Base-by-base conservation (phyloP, 2,329 filamentous ascomycete genomes). In the Aspergillus jensenii region DNA sequence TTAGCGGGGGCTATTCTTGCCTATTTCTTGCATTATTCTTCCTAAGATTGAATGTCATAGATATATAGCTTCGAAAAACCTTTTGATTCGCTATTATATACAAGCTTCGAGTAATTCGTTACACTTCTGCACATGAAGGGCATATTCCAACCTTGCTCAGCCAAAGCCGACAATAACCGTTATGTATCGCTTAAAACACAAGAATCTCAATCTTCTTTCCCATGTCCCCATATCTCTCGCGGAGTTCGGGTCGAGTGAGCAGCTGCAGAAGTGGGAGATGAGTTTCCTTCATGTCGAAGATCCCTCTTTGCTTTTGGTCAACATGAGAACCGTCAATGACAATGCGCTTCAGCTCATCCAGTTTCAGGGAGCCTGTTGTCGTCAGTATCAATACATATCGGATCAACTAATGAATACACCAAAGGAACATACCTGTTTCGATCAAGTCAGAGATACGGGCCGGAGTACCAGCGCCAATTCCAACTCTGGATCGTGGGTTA, bases 211-310 rank as follows among this genome's bases (percentile, higher is more conserved):
- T 71, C 66, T 80, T 82, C 65, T 85, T 82, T 58, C 82, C 79
- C 53, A 82, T 82, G 23, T 70, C 71, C 33, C 75, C 79, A 68
- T 91, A 96, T 62, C 87, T 82, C 51, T 86, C 85, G 73, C 87
- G 88, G 65, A 97, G 83, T 67, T 90, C 87, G 15, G 84, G 78
- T 55, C 86, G 82, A 35, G 87, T 84, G 51, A 99, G 78, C 71
- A 96, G 86, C 60, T 86, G 84, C 46, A 91, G 84, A 48, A 98
- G 82, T 6, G 91, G 90, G 68, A 92, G 82, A 78, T 93, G 88
- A 0, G 91, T 91, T 60, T 99, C 95, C 74, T 90, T 91, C 91
- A 98, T 97, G 70, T 98, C 95, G 74, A 96, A 86, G 62, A 99
- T 86, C 0, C 92, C 91, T 47, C 93, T 84, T 81, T 96, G 96